Base-by-base conservation (phyloP, 2,329 filamentous ascomycete species). In the Colletotrichum sp. region DNA sequence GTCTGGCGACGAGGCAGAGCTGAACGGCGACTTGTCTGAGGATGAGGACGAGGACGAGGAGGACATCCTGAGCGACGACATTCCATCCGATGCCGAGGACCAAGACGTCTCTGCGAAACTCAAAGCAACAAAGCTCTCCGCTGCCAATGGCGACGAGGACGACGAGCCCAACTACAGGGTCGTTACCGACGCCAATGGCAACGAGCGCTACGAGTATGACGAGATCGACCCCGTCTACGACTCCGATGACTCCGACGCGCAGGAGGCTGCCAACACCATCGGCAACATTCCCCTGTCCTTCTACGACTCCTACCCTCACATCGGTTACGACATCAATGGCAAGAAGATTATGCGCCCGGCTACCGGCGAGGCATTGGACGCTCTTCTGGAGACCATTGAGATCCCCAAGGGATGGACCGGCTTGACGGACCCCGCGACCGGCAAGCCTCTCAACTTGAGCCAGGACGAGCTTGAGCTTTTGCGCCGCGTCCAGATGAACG, bases 241-340 rank as follows among this genome's bases (percentile, higher is more conserved):
- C 82, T 98, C 96, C 3, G 97, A 99, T 85, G 96, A 98, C 82
- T 94, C 94, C 5, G 96, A 98, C 83, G 93, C 93, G 5, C 92
- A 94, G 77, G 94, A 92, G 71, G 91, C 93, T 32, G 89, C 89
- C 67, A 99, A 99, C 86, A 98, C 97, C 0, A 98, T 99, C 80
- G 97, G 97, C 79, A 90, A 98, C 83, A 99, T 99, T 76, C 95
- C 96, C 7, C 88, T 98, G 66, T 94, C 94, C 5, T 98, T 98
- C 86, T 99, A 99, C 88, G 97, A 99, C 84, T 94, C 95, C 43
- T 99, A 98, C 83, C 97, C 97, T 66, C 97, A 99, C 84, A 98
- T 99, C 83, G 97, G 97, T 75, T 99, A 99, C 86, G 95, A 98
- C 81, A 98, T 99, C 87, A 98, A 99, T 84, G 97, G 97, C 84